Evolutionary conservation across 2,329 filamentous ascomycete genomes (phyloP).

Genomic region (Clonostachys solani): DNA sequence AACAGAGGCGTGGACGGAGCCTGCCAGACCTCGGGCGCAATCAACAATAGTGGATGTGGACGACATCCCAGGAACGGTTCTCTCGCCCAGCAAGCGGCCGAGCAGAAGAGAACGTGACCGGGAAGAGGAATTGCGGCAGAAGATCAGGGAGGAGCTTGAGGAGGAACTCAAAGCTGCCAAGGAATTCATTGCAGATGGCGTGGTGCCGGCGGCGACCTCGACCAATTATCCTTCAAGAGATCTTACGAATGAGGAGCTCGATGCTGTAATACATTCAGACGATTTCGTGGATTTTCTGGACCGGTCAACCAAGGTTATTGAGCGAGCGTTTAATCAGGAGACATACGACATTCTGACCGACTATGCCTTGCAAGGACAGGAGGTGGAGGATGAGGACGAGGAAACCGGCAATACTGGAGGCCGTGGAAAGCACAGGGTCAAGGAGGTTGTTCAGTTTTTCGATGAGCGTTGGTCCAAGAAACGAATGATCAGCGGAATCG

Average conservation of each 20-base stretch:
- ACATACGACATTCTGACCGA: constrained; percentile 90
- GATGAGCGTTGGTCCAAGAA: constrained; percentile 97
- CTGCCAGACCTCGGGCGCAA: constrained; percentile 38
- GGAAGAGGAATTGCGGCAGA: constrained; percentile 85
- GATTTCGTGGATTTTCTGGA: constrained; percentile 96
- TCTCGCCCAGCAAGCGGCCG: constrained; percentile 65
- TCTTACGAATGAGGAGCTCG: constrained; percentile 79
- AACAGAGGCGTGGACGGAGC: constrained; percentile 64
- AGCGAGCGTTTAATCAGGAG: constrained; percentile 89
- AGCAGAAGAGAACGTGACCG: constrained; percentile 76
- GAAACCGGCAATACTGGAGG: constrained; percentile 66
- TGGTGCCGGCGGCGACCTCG: constrained; percentile 12
- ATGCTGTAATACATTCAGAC: constrained; percentile 84
- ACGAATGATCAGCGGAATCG: constrained; percentile 91
- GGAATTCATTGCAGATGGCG: constrained; percentile 47
- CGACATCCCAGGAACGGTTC: constrained; percentile 46
- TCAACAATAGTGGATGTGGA: constrained; percentile 55
- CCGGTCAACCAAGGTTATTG: constrained; percentile 92
- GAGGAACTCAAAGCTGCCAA: constrained; percentile 79
- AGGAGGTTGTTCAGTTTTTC: constrained; percentile 89
- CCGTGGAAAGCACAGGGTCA: constrained; percentile 70
- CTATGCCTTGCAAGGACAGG: constrained; percentile 78
- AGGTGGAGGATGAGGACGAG: constrained; percentile 78
- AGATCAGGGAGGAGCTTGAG: constrained; percentile 84
- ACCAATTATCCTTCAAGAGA: constrained; percentile 73